A percentile compares a stretch with the other conserved stretches of the same genome.
phyloP scores from a whole-genome alignment of 345 rosid genomes.

The Populus davidiana region DNA sequence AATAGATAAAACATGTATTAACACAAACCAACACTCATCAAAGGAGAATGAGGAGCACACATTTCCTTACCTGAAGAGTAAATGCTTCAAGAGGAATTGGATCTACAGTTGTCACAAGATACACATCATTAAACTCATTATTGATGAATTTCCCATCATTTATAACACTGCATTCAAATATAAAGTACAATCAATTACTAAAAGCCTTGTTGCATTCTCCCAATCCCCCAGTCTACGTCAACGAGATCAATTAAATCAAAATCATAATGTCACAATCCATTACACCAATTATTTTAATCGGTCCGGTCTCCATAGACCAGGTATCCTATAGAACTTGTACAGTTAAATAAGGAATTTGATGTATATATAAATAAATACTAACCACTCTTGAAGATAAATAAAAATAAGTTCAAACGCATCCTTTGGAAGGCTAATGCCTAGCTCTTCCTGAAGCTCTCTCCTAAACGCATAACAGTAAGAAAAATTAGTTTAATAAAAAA shows the following conservation, averaged over 20 bases:
- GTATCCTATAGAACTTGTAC: background rate
- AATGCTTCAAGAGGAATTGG: conserved; percentile 92
- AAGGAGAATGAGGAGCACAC: too few species aligned
- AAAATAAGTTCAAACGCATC: conserved; percentile 87
- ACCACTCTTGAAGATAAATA: conserved; percentile 75
- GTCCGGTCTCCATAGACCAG: background rate
- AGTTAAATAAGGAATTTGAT: conserved; percentile 1
- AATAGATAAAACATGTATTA: too few species aligned
- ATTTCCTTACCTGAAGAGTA: conserved; percentile 73
- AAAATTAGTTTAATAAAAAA: background rate
- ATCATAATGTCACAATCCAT: background rate
- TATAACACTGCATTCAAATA: conserved; percentile 49
- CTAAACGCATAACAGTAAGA: conserved; percentile 30
- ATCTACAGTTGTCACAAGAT: conserved; percentile 69
- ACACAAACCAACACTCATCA: too few species aligned
- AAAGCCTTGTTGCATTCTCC: background rate
- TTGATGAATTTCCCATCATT: conserved; percentile 83
- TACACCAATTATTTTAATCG: background rate
- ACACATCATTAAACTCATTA: conserved; percentile 85
- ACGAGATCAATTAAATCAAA: too few species aligned
- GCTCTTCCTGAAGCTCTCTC: conserved; percentile 92
- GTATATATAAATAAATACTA: conserved; percentile 14
- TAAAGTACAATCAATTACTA: conserved; percentile 4
- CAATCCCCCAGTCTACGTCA: too few species aligned
- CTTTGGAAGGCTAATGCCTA: conserved; percentile 71